Conservation (phyloP, 306 rosid species). For the Hippophae rhamnoides region DNA sequence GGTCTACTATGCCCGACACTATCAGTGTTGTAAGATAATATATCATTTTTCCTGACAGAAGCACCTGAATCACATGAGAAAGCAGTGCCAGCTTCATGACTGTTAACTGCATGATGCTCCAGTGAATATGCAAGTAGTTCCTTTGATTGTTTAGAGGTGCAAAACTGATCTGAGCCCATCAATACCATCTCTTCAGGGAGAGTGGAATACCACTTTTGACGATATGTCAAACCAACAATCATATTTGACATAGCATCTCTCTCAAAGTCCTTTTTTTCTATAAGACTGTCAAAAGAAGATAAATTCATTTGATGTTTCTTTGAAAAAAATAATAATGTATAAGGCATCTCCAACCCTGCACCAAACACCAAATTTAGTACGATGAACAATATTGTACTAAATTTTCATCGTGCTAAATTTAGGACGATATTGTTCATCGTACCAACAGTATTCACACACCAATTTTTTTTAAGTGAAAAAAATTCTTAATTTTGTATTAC, state of each 20-base stretch:
- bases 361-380: too few species aligned
- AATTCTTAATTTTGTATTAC: too few species aligned
- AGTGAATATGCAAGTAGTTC: conserved; percentile 24
- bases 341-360: too few species aligned
- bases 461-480: too few species aligned
- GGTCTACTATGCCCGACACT: conserved; percentile 11
- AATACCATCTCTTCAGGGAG: conserved; percentile 51
- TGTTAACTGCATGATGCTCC: conserved; percentile 30
- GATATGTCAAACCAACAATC: conserved; percentile 55
- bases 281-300: conserved; percentile 38
- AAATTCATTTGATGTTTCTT: conserved; percentile 1
- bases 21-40: conserved; percentile 19
- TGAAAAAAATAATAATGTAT: neutral
- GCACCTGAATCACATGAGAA: conserved; percentile 36
- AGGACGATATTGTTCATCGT: too few species aligned
- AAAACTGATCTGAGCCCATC: conserved; percentile 40
- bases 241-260: conserved; percentile 43
- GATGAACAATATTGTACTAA: too few species aligned
- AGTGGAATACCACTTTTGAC: conserved; percentile 56
- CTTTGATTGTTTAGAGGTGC: conserved; percentile 24
- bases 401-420: too few species aligned
- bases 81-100: conserved; percentile 32
- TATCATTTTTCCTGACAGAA: conserved; percentile 45
- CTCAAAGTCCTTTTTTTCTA: conserved; percentile 34
- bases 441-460: too few species aligned